phyloP scores from a whole-genome alignment of 306 rosid species.

The Inga leiocalycina region DNA sequence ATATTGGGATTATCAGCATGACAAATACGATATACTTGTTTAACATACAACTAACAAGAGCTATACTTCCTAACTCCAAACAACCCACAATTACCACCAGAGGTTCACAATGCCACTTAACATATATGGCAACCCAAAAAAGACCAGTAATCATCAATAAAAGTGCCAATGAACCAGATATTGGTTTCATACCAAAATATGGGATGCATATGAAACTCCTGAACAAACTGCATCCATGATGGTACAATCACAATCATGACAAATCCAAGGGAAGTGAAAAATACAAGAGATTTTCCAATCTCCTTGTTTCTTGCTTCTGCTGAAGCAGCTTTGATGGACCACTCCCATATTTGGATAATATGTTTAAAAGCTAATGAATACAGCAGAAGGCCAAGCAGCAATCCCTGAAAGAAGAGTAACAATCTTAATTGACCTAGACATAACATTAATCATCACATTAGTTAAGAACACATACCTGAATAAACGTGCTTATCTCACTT shows the following conservation, averaged over 20 bases:
- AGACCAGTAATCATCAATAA: conserved; percentile 24
- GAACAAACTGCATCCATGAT: conserved; percentile 86
- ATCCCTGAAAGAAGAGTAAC: conserved; percentile 65
- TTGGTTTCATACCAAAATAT: conserved; percentile 61
- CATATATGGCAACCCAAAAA: conserved; percentile 25
- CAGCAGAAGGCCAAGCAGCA: conserved; percentile 88
- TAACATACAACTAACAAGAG: conserved; percentile 24
- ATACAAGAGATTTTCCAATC: conserved; percentile 64
- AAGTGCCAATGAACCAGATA: conserved; percentile 26
- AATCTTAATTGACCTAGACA: conserved; percentile 35
- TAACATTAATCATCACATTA: conserved; percentile 33
- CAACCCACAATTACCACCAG: conserved; percentile 19
- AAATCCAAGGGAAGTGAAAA: conserved; percentile 63
- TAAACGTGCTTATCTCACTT: conserved; percentile 77
- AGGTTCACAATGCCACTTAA: not conserved
- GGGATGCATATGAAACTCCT: conserved; percentile 76
- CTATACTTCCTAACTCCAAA: conserved; percentile 20
- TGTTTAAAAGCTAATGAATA: conserved; percentile 69
- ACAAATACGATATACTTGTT: conserved; percentile 6
- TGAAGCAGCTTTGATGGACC: conserved; percentile 43
- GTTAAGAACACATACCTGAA: conserved; percentile 67
- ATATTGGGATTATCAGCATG: conserved; percentile 22
- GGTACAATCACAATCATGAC: conserved; percentile 67
- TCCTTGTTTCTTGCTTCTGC: conserved; percentile 53
- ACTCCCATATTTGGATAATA: conserved; percentile 62